Evolutionary conservation across 768 basidiomycete genomes (phyloP), one percentile per base, ranked within the genome.

Genomic region (Pleurotus eryngii): DNA sequence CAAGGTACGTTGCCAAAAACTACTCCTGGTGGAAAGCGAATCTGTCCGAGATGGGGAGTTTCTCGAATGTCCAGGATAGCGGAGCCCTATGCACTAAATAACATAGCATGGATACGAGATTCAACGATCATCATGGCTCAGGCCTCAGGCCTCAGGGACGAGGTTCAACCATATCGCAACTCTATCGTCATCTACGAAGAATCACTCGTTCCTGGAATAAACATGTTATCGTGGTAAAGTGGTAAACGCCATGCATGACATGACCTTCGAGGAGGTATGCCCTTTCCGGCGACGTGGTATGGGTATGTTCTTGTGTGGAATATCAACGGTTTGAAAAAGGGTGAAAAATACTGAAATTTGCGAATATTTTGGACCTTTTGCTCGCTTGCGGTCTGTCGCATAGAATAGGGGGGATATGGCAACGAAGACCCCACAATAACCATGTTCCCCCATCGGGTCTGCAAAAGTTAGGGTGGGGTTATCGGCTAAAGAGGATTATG

Each of bases 1-100:
- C 66, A 72, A 74, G 73, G 68, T 58, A 70, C 70, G 57, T 55
- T 48, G 56, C 58, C 37, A 55, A 39, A 40, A 50, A 48, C 46
- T 48, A 12, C 46, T 48, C 46, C 46, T 12, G 46, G 22, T 15
- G 46, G 46, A 24, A 18, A 48, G 46, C 18, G 27, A 24, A 48
- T 48, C 22, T 48, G 46, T 22, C 49, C 26, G 27, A 50, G 49
- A 50, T 22, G 49, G 30, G 49, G 20, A 50, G 27, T 50, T 50
- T 50, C 49, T 24, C 26, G 49, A 50, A 50, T n/a, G 22, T 27
- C 49, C 22, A 50, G 20, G 22, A 15, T 48, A 35, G 49, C 27
- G 27, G 49, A 35, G 49, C 49, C 49, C 30, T 50, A 35, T 24
- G 15, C 15, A 27, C n/a, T 27, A 26, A 24, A 35, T 50, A 50